Percentiles rank a stretch among this genome's conserved stretches.
phyloP scores from a whole-genome alignment of 2,329 filamentous ascomycete genomes.

The Diaporthe helianthi region DNA sequence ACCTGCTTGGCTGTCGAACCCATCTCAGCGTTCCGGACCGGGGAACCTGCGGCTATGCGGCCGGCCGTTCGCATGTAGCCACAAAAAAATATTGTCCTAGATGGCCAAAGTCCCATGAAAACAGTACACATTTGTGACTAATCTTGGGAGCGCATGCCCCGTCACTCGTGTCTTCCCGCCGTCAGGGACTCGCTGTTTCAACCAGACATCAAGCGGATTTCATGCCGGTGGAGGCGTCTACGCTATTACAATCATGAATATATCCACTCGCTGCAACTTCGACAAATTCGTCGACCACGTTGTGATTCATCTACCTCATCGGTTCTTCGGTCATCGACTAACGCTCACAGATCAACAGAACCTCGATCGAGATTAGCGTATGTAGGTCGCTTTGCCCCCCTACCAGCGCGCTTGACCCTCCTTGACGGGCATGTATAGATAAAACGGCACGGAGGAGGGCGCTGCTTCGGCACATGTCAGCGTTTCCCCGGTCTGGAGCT shows the following conservation, averaged over 20 bases:
- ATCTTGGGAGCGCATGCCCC: neutral
- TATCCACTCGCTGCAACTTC: neutral
- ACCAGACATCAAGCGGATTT: neutral
- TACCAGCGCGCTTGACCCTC: neutral
- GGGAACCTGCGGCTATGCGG: constrained; percentile 15
- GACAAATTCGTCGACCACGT: neutral
- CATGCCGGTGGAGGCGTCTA: neutral
- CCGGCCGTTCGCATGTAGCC: constrained; percentile 1
- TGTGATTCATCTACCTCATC: neutral
- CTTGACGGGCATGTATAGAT: neutral
- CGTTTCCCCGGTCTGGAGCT: neutral
- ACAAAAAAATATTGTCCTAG: neutral
- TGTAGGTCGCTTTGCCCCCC: neutral
- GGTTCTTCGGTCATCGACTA: neutral
- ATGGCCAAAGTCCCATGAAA: neutral
- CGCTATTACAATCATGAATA: neutral
- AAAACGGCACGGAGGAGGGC: neutral
- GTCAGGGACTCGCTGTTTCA: constrained; percentile 12
- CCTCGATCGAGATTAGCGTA: constrained; percentile 9
- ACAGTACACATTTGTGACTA: neutral
- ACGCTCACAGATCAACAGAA: neutral
- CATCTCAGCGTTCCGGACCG: constrained; percentile 10
- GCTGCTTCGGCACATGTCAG: constrained; percentile 3
- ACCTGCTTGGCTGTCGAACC: constrained; percentile 12
- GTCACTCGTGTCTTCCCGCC: neutral